Base-by-base conservation (phyloP, 2,329 filamentous ascomycete genomes). In the Didymella pinodella region DNA sequence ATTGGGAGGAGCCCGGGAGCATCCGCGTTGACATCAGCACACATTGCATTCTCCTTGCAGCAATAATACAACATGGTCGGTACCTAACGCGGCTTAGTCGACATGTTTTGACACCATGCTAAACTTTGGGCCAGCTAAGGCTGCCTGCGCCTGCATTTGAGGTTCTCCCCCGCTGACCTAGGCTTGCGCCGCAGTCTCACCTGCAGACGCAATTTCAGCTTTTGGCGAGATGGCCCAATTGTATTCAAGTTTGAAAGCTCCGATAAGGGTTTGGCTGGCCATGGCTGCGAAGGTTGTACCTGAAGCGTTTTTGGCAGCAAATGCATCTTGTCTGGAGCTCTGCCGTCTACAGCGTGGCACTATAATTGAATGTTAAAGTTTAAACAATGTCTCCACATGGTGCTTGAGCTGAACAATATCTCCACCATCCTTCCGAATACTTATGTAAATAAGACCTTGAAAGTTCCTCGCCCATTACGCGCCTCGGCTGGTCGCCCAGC, bases 151-250 rank as follows among this genome's bases (percentile, higher is more conserved):
- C 41, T 43, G 43, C 47, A 31, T 49, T 41, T 48, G 44, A 54
- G 51, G 51, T 36, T 54, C 18, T 18, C 25, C 18, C 16, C 28
- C 7, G 44, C 50, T 52, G 43, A 48, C 38, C 29, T 55, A 53
- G 61, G 57, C 50, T 48, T 49, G 61, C 44, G 57, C 52, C 55
- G 57, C 54, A 16, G 52, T 52, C 51, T 58, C 55, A 57, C 62
- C 59, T 32, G 59, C 52, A 59, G 59, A 14, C 46, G 26, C 34
- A 52, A 44, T 44, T 48, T 48, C 53, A 60, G 61, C 54, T 54
- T 29, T 18, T 25, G 11, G 16, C 3, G 18, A 57, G 48, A 31
- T 43, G 40, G 32, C 14, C 61, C 63, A 62, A 63, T 60, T 22
- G 53, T 8, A 32, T n/a, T 16, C 10, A 34, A 7, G 14, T 32